Base-by-base conservation (phyloP, 257 asterid species). In the Solanum clarkiae region DNA sequence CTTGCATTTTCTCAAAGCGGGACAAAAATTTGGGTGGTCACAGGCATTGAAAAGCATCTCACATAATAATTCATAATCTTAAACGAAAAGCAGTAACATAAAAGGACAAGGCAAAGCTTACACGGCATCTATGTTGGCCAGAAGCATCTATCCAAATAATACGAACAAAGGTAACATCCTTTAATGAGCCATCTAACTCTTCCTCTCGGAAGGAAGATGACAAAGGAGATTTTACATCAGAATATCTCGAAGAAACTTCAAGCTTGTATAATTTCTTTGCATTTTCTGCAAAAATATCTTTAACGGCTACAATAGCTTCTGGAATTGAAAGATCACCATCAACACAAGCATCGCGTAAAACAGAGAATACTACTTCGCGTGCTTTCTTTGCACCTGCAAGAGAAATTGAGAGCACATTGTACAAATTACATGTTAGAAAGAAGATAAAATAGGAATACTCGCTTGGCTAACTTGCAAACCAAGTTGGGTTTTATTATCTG, bases 111-210 rank as follows among this genome's bases (percentile, higher is more conserved):
- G 14, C 22, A 45, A 26, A 81, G 5, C 98, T 91, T 93, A 95
- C 99, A 55, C 99, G 98, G 40, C 99, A 96, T 86, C 98, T 92
- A 49, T 91, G 97, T 89, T 96, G 99, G 80, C 99, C 99, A 86
- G 97, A 94, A 86, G 94, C 87, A 90, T 96, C 99, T 74, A 92
- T 84, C 99, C 99, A 96, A 49, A 96, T 86, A 79, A 96, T 59
- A 85, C 97, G 98, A 80, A 95, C 94, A 89, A 93, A 91, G 72
- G 87, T 85, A 86, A 88, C 84, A 65, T 85, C 92, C 84, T 90
- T 87, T 79, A 83, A 81, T 72, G 88, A 80, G 49, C 86, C 68
- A 84, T 55, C 69, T 18, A 20, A 60, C 77, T 82, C 87, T 54
- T 86, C 83, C 89, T 86, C 86, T 88, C 75, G 86, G 49, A 85